Conservation (phyloP, 1,284 basidiomycete genomes). For the Rhodotorula sp. region DNA sequence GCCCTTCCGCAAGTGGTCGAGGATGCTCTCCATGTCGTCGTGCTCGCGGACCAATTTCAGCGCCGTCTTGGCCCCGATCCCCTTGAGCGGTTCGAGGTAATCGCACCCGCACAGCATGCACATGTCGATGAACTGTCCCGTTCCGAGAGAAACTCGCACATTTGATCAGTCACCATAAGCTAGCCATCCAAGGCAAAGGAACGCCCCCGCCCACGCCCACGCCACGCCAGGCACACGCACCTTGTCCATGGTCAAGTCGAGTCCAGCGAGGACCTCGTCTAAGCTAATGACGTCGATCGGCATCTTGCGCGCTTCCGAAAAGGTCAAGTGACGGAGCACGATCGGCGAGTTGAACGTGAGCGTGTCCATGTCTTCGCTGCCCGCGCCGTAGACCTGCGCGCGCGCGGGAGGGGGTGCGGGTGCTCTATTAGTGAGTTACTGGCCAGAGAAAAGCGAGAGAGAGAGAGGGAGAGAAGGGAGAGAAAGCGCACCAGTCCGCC, state of each 20-base stretch:
- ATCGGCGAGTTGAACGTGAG: conserved; percentile 92
- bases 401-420: no score
- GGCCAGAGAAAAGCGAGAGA: not conserved
- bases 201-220: conserved; percentile 1
- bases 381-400: conserved; percentile 83
- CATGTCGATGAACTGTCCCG: conserved; percentile 82
- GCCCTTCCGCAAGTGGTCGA: conserved; percentile 64
- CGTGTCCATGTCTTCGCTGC: conserved; percentile 99
- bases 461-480: not conserved
- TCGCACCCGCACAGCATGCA: conserved; percentile 98
- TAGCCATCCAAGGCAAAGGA: no score
- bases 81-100: conserved; percentile 94
- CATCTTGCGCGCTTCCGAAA: conserved; percentile 97
- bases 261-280: conserved; percentile 75
- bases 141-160: no score
- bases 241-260: conserved; percentile 88
- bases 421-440: no score
- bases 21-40: conserved; percentile 73
- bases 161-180: conserved; percentile 1
- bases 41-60: conserved; percentile 89
- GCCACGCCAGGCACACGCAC: conserved; percentile 51
- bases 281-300: conserved; percentile 95
- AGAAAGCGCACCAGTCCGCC: conserved; percentile 59
- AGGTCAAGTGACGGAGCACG: conserved; percentile 91
- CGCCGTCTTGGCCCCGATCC: conserved; percentile 92